Evolutionary conservation across 2,329 filamentous ascomycete genomes (phyloP).

Genomic region (Aspergillus awamori): DNA sequence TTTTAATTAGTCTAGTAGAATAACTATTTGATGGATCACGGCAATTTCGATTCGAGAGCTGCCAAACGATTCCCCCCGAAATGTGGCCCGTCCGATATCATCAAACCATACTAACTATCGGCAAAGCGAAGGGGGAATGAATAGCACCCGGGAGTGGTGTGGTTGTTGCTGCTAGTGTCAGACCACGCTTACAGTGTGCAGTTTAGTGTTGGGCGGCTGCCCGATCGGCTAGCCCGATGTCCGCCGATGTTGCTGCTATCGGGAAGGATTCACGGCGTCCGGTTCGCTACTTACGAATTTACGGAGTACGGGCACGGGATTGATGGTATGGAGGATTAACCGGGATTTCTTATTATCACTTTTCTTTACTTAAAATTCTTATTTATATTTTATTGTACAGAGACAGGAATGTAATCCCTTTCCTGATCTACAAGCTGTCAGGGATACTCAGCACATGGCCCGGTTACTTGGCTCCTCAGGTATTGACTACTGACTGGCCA

Average conservation of each 20-base stretch:
- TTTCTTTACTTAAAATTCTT: too few species aligned
- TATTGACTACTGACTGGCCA: too few species aligned
- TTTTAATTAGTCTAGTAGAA: neutral
- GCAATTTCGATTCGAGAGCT: neutral
- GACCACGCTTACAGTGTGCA: slow-evolving; percentile 11
- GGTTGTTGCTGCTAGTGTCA: slow-evolving; percentile 4
- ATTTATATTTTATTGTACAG: too few species aligned
- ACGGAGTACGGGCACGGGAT: neutral
- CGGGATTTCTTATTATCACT: neutral
- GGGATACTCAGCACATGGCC: neutral
- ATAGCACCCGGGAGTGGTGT: too few species aligned
- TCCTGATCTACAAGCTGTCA: too few species aligned
- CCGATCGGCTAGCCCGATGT: slow-evolving; percentile 19
- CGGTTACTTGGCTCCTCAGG: too few species aligned
- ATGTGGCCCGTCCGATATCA: slow-evolving; percentile 9
- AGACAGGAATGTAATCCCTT: too few species aligned
- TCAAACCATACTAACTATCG: slow-evolving; percentile 8
- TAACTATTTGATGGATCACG: neutral
- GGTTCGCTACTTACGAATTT: neutral
- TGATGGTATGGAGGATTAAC: neutral
- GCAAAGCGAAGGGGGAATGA: slow-evolving; percentile 7
- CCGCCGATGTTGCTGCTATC: neutral
- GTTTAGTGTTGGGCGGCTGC: slow-evolving; percentile 14
- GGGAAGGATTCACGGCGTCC: neutral
- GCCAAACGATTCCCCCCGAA: neutral